Percentiles rank a stretch among this genome's conserved stretches.
Evolutionary conservation across 495 filamentous ascomycete species (phyloP).

Genomic region (Penicillium alfredii): DNA sequence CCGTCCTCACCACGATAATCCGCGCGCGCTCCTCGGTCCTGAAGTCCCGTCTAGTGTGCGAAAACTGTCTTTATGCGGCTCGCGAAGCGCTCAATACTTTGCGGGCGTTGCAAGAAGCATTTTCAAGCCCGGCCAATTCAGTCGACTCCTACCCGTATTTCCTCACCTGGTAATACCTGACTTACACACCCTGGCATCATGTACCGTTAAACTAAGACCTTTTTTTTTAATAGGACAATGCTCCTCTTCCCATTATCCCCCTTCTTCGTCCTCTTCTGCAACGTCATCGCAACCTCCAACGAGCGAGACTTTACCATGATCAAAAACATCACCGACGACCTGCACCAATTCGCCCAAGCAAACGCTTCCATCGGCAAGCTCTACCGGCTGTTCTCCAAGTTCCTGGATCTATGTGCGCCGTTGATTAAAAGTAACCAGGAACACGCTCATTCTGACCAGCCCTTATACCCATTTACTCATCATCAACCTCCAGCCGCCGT

Average conservation of each 20-base stretch:
- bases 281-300: conserved; percentile 28
- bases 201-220: background rate
- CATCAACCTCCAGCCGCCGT: background rate
- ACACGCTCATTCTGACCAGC: background rate
- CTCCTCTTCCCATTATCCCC: conserved; percentile 27
- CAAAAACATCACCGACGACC: conserved; percentile 21
- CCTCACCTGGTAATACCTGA: conserved; percentile 26
- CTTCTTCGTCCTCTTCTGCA: conserved; percentile 32
- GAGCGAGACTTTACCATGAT: conserved; percentile 27
- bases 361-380: conserved; percentile 25
- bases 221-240: conserved; percentile 27
- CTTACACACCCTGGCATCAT: background rate
- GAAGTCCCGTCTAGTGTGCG: conserved; percentile 20
- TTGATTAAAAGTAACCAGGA: conserved; percentile 10
- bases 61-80: conserved; percentile 25
- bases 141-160: conserved; percentile 27
- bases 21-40: conserved; percentile 19
- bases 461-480: background rate
- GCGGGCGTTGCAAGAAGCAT: conserved; percentile 18
- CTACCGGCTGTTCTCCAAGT: conserved; percentile 25
- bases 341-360: conserved; percentile 20
- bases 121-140: conserved; percentile 11
- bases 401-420: conserved; percentile 22
- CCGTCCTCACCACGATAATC: conserved; percentile 21
- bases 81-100: conserved; percentile 22